Percentiles rank a stretch among this genome's conserved stretches.
These are phyloP conservation scores for Macrotyloma uniflorum DNA, from an alignment of 306 rosid species.

Conservation along the genomic window DNA sequence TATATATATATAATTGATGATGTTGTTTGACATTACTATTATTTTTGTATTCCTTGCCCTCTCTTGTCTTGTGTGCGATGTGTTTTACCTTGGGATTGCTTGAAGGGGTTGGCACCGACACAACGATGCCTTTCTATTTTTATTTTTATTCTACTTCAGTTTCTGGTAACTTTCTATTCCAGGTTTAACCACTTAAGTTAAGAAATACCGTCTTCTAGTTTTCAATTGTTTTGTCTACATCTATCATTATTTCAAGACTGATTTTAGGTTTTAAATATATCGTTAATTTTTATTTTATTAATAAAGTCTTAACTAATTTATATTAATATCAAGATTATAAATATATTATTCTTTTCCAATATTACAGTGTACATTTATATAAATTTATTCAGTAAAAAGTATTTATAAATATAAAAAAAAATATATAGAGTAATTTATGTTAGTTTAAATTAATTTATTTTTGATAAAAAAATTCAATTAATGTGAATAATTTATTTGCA, in stretches of 20 bases:
- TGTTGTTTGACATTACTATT: constrained; percentile 11
- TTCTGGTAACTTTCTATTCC: constrained; percentile 5
- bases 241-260: neutral
- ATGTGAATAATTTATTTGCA: neutral
- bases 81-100: constrained; percentile 21
- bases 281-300: neutral
- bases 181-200: neutral
- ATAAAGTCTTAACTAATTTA: neutral
- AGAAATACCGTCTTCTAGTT: too few species aligned
- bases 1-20: constrained; percentile 18
- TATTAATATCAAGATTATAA: neutral
- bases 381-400: neutral
- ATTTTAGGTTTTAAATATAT: neutral
- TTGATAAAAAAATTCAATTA: neutral
- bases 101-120: constrained; percentile 28
- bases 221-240: too few species aligned
- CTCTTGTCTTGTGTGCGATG: neutral
- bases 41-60: neutral
- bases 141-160: neutral
- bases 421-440: neutral
- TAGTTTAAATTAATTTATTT: neutral
- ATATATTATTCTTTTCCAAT: neutral
- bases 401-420: neutral
- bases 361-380: neutral
- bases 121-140: neutral